These are phyloP conservation scores for Gossypium arboreum DNA, from an alignment of 345 rosid species.

Conservation along the genomic window DNA sequence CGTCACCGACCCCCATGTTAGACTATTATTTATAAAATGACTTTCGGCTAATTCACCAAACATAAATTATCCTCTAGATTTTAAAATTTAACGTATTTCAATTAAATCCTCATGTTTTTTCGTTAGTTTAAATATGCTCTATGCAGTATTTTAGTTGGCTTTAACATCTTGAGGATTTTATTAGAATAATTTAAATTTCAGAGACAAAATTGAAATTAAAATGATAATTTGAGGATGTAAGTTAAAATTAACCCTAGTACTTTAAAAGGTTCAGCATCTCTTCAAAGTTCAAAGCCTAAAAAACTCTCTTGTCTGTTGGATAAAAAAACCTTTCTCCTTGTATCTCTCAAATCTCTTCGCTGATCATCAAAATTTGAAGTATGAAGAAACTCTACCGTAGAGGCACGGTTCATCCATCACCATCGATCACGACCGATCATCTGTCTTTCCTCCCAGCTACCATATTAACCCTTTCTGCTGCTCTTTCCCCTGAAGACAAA, in stretches of 20 bases:
- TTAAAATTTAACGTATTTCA: background rate
- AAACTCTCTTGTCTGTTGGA: background rate
- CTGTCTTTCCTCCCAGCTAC: slow-evolving; percentile 70
- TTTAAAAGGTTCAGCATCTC: background rate
- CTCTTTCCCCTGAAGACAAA: slow-evolving; percentile 59
- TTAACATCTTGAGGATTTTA: too few species aligned
- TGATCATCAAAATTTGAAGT: background rate
- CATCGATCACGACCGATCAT: slow-evolving; percentile 38
- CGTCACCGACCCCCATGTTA: slow-evolving; percentile 13
- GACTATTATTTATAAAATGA: background rate
- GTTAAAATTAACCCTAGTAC: too few species aligned
- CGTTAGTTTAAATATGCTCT: background rate
- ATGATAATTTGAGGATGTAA: too few species aligned
- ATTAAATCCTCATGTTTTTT: too few species aligned
- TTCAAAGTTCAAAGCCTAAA: background rate
- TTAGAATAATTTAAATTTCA: background rate
- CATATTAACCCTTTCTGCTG: slow-evolving; percentile 61
- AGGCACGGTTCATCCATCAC: slow-evolving; percentile 75
- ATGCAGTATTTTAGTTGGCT: too few species aligned
- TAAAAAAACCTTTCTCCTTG: background rate
- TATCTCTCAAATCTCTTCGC: background rate
- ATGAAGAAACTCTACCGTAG: slow-evolving; percentile 80
- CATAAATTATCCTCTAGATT: background rate
- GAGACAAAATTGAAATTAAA: background rate
- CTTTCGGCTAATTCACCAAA: background rate